Evolutionary conservation across 208 protist genomes (phyloP).

Genomic region (Leishmania major): DNA sequence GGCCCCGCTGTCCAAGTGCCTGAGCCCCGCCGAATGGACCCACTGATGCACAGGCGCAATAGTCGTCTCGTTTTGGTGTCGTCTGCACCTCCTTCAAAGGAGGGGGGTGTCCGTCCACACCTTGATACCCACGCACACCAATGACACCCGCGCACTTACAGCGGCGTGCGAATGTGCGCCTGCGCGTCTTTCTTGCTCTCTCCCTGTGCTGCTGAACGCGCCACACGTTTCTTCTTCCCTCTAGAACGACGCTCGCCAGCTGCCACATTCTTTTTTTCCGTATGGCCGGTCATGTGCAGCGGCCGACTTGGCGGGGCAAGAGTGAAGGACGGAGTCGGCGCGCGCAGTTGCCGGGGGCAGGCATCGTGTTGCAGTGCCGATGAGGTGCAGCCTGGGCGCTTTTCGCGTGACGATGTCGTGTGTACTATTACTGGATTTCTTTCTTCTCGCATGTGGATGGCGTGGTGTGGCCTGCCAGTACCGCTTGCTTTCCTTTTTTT

Average conservation of each 20-base stretch:
- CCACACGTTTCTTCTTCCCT: neutral
- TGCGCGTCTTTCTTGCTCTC: neutral
- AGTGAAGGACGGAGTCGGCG: neutral
- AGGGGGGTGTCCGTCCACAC: neutral
- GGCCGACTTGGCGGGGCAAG: neutral
- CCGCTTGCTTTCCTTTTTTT: neutral
- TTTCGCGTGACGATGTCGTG: neutral
- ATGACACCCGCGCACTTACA: neutral
- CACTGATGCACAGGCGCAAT: neutral
- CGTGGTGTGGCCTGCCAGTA: neutral
- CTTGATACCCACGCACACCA: neutral
- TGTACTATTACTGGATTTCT: neutral
- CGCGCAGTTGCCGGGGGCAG: neutral
- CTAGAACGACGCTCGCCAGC: neutral
- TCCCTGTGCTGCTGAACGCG: neutral
- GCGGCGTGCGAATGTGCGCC: neutral
- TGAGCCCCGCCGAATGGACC: conserved; percentile 2
- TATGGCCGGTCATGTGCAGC: neutral
- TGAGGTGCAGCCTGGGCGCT: neutral
- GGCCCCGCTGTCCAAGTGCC: conserved; percentile 30
- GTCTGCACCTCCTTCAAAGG: neutral
- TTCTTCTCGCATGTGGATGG: neutral
- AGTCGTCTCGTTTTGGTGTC: neutral
- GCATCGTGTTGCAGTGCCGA: neutral
- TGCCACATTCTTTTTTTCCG: neutral